Evolutionary conservation across 1,284 basidiomycete genomes (phyloP), one percentile per base, ranked within the genome.

Genomic region (Tilletia horrida): DNA sequence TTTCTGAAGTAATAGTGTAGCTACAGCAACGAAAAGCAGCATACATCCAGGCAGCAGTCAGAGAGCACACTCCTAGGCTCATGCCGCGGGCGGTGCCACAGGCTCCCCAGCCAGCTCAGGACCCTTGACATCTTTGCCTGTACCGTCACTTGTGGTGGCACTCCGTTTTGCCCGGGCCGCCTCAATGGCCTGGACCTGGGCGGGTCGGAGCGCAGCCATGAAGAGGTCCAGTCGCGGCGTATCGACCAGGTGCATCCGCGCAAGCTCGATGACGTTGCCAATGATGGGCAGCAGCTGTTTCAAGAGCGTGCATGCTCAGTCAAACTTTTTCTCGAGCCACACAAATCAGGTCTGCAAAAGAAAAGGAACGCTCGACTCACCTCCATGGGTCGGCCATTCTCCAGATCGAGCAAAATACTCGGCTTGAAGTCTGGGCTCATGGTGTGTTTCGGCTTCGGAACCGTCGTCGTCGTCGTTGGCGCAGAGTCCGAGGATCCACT

Each of bases 171-270:
- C 3, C 25, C 47, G 21, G 2, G 63, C 63, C 4, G 21, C 31
- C 25, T 64, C 61, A 27, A 73, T 61, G 13, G 66, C 64, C 14
- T 48, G 29, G 11, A 78, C 66, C 67, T 79, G 77, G 40, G 65
- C 69, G 2, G 75, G 73, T 52, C 74, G 73, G 16, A 79, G 48
- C n/a, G 73, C 65, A 0, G 77, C 73, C 42, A 76, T 61, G 25
- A 80, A 71, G 35, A 77, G 6, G 64, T 80, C 79, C 23, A 80
- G 65, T 7, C 75, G 71, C 0, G 79, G 79, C 42, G 77, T 78
- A 2, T 72, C 71, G 16, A 79, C 73, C 2, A 64, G 61, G 6
- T 57, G 13, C 40, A 59, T 23, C 8, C 79, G 70, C 1, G 77
- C 78, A 25, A 63, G 69, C 2, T 62, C 45, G 8, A 76, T 66